Evolutionary conservation across 176 grass and related monocot species (phyloP).

Genomic region (Ensete ventricosum): DNA sequence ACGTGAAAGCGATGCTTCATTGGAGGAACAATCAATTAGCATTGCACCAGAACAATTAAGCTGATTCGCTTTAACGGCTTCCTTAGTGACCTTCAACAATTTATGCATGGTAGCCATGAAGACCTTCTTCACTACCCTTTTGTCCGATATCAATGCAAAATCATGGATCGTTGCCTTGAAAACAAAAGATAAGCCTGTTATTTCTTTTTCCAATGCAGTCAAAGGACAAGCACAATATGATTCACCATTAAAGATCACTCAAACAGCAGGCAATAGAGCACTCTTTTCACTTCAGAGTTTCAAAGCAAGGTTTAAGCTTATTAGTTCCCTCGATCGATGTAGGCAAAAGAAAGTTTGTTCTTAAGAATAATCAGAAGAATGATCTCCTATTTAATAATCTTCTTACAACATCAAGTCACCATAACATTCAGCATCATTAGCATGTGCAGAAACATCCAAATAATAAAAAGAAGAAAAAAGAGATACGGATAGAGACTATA

Average conservation of each 20-base stretch:
- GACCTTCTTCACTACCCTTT: constrained; percentile 48
- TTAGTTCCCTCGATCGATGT: no score
- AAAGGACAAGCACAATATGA: background rate
- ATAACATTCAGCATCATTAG: no score
- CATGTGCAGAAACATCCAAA: no score
- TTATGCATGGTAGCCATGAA: constrained; percentile 57
- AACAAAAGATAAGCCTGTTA: constrained; percentile 23
- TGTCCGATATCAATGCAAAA: constrained; percentile 78
- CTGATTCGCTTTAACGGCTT: constrained; percentile 60
- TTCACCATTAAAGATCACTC: background rate
- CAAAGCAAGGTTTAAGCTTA: no score
- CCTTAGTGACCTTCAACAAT: constrained; percentile 55
- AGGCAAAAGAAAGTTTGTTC: no score
- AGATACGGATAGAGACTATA: background rate
- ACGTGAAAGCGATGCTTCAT: constrained; percentile 14
- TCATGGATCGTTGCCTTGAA: constrained; percentile 65
- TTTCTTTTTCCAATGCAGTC: background rate
- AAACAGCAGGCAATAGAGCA: background rate
- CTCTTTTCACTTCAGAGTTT: background rate
- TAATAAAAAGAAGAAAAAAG: no score
- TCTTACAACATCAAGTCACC: no score
- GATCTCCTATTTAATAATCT: no score
- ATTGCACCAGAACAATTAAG: constrained; percentile 35
- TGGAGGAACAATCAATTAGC: constrained; percentile 39
- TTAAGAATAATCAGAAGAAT: no score